Evolutionary conservation across 129 eudicot genomes (phyloP).

Genomic region (Arctium minus): DNA sequence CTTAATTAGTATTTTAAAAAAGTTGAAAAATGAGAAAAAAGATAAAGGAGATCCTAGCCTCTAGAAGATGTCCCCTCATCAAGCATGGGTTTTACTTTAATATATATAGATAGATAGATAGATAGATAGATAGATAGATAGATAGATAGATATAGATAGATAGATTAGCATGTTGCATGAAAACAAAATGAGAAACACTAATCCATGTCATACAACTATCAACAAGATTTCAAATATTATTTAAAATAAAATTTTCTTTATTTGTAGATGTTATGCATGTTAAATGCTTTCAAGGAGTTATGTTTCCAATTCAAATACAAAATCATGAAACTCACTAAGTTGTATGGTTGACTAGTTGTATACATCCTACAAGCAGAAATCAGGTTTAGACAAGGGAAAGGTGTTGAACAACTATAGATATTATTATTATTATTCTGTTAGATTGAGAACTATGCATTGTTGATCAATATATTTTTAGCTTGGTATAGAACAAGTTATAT

Average conservation of each 20-base stretch:
- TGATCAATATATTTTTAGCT: background rate
- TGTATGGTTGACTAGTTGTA: background rate
- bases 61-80: too few relatives aligned
- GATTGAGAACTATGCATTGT: background rate
- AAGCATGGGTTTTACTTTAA: too few relatives aligned
- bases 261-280: too few relatives aligned
- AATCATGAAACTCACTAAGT: background rate
- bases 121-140: too few relatives aligned
- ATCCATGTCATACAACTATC: background rate
- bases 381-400: background rate
- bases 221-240: background rate
- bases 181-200: background rate
- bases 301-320: background rate
- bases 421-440: background rate
- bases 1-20: too few relatives aligned
- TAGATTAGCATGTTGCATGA: too few relatives aligned
- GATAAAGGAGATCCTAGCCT: too few relatives aligned
- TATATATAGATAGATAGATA: too few relatives aligned
- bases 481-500: background rate
- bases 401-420: background rate
- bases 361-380: too few relatives aligned
- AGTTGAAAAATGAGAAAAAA: too few relatives aligned
- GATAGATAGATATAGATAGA: too few relatives aligned
- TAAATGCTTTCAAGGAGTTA: background rate
- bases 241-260: background rate